Evolutionary conservation across 306 rosid genomes (phyloP).

Genomic region (Sicyos edulis): DNA sequence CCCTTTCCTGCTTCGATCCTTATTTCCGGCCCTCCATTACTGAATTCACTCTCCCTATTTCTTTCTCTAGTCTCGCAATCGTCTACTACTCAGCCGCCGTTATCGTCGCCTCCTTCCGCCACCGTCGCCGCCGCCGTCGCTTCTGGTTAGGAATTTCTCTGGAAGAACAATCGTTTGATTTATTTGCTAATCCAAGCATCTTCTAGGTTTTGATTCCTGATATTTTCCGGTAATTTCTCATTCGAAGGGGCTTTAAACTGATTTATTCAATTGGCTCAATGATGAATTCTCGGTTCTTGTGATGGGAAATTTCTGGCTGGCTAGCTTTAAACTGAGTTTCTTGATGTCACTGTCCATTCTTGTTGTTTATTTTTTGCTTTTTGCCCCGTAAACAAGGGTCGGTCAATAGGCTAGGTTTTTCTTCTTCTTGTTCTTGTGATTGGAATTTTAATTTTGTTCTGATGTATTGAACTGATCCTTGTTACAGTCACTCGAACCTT

Average conservation of each 20-base stretch:
- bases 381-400: too few species aligned
- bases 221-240: not conserved
- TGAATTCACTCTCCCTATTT: too few species aligned
- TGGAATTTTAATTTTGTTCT: too few species aligned
- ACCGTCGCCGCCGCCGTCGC: not conserved
- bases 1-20: too few species aligned
- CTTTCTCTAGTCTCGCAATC: too few species aligned
- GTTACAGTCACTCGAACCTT: not conserved
- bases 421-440: too few species aligned
- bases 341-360: not conserved
- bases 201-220: not conserved
- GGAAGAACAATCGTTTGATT: not conserved
- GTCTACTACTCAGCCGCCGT: not conserved
- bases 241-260: not conserved
- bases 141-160: not conserved
- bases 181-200: not conserved
- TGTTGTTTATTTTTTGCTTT: not conserved
- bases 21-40: too few species aligned
- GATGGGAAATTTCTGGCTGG: not conserved
- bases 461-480: too few species aligned
- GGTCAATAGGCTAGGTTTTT: too few species aligned
- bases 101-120: not conserved
- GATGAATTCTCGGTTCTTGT: not conserved
- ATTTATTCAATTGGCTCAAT: not conserved
- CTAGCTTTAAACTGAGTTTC: conserved; percentile 21